phyloP scores from a whole-genome alignment of 331 rosid genomes.

The Cydonia oblonga region DNA sequence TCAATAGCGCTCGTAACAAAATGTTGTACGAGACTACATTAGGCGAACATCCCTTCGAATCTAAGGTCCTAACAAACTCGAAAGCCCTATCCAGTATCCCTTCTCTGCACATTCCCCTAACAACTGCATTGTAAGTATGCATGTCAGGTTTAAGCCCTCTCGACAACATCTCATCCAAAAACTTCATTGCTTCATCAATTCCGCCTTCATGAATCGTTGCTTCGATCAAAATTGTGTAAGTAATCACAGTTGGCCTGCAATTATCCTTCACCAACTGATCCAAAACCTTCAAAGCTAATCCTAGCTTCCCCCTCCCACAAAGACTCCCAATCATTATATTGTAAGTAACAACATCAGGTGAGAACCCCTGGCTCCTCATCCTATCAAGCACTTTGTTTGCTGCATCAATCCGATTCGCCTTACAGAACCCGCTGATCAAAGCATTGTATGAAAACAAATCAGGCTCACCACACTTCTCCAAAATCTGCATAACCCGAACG shows the following conservation, averaged over 20 bases:
- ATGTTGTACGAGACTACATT: constrained; percentile 56
- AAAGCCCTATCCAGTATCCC: constrained; percentile 71
- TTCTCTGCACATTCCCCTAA: constrained; percentile 66
- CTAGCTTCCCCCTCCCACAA: constrained; percentile 59
- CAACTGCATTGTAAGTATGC: constrained; percentile 56
- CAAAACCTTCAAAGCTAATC: constrained; percentile 40
- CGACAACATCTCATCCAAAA: constrained; percentile 63
- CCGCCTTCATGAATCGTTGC: constrained; percentile 56
- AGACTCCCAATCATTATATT: constrained; percentile 75
- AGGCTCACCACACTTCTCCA: constrained; percentile 68
- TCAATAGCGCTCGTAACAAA: constrained; percentile 48
- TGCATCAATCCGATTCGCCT: constrained; percentile 28
- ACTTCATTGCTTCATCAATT: constrained; percentile 52
- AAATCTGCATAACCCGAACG: constrained; percentile 54
- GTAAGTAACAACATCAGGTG: constrained; percentile 68
- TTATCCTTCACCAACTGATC: constrained; percentile 54
- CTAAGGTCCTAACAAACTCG: constrained; percentile 38
- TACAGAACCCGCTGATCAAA: constrained; percentile 59
- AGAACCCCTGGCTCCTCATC: constrained; percentile 55
- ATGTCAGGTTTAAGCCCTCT: constrained; percentile 63
- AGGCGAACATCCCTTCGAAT: constrained; percentile 47
- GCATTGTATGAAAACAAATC: constrained; percentile 78
- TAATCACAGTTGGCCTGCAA: constrained; percentile 66
- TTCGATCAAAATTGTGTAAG: constrained; percentile 75
- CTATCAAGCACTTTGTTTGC: constrained; percentile 32